Evolutionary conservation across 2,329 filamentous ascomycete species (phyloP).

Genomic region (Pleurostoma richardsiae): DNA sequence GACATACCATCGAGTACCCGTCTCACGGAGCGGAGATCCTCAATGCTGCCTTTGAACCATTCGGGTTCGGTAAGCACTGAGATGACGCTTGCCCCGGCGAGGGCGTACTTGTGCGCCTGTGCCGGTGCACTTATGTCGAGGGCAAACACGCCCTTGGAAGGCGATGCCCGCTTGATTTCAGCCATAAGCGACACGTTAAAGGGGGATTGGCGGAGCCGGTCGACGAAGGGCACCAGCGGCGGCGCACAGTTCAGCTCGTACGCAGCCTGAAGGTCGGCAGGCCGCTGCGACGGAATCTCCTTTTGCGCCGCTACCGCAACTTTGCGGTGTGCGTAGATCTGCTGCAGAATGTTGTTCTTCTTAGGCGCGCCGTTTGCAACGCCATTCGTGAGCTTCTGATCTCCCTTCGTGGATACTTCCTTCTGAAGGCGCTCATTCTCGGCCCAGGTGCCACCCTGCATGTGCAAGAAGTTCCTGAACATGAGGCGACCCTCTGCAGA

Average conservation of each 20-base stretch:
- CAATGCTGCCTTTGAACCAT: slow-evolving; percentile 98
- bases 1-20: slow-evolving; percentile 87
- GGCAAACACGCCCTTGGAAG: slow-evolving; percentile 92
- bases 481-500: slow-evolving; percentile 84
- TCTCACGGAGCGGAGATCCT: slow-evolving; percentile 82
- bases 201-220: slow-evolving; percentile 73
- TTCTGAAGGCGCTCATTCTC: slow-evolving; percentile 63
- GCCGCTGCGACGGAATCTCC: slow-evolving; percentile 76
- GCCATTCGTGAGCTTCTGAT: not conserved
- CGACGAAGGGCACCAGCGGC: slow-evolving; percentile 74
- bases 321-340: slow-evolving; percentile 81
- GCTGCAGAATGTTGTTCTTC: slow-evolving; percentile 81
- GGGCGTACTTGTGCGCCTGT: slow-evolving; percentile 86
- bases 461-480: slow-evolving; percentile 85
- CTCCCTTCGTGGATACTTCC: slow-evolving; percentile 20
- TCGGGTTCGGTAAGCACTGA: slow-evolving; percentile 98
- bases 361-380: slow-evolving; percentile 3
- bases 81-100: slow-evolving; percentile 92
- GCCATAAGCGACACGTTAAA: slow-evolving; percentile 93
- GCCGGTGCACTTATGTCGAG: slow-evolving; percentile 81
- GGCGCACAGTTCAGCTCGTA: slow-evolving; percentile 83
- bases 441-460: slow-evolving; percentile 88
- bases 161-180: slow-evolving; percentile 94
- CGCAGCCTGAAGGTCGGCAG: slow-evolving; percentile 76
- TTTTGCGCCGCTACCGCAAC: slow-evolving; percentile 76